A percentile compares a stretch with the other conserved stretches of the same genome.
Conservation (phyloP, 805 yeast species). For the Maudiozyma turicensis region DNA sequence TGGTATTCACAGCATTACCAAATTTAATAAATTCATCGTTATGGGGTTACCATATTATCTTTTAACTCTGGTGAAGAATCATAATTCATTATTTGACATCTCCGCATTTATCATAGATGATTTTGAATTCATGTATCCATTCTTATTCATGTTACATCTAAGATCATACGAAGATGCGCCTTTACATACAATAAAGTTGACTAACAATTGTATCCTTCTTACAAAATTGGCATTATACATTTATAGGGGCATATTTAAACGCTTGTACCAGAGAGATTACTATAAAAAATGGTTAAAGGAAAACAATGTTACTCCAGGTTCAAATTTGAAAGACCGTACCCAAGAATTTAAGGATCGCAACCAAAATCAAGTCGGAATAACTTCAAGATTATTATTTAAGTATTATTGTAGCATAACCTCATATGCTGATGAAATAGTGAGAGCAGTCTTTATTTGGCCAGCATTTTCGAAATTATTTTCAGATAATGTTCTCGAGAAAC, state of each 20-base stretch:
- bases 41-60: conserved; percentile 17
- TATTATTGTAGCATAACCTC: not conserved
- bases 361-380: not conserved
- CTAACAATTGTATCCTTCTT: conserved; percentile 2
- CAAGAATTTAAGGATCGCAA: not conserved
- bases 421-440: conserved; percentile 11
- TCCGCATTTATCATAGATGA: conserved; percentile 2
- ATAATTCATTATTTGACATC: not conserved
- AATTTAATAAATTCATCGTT: conserved; percentile 10
- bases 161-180: conserved; percentile 3
- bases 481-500: not conserved
- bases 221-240: not conserved
- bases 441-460: conserved; percentile 15
- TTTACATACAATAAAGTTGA: not conserved
- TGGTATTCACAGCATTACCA: conserved; percentile 17
- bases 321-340: not conserved
- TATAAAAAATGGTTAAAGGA: not conserved
- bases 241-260: not conserved
- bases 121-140: conserved; percentile 13
- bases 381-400: not conserved
- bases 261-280: not conserved
- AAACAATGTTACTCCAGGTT: not conserved
- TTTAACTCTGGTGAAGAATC: conserved; percentile 1
- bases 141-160: conserved; percentile 7
- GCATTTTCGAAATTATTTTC: conserved; percentile 11